Evolutionary conservation across 1,284 basidiomycete species (phyloP).

Genomic region (Xerocomus minutiporus): DNA sequence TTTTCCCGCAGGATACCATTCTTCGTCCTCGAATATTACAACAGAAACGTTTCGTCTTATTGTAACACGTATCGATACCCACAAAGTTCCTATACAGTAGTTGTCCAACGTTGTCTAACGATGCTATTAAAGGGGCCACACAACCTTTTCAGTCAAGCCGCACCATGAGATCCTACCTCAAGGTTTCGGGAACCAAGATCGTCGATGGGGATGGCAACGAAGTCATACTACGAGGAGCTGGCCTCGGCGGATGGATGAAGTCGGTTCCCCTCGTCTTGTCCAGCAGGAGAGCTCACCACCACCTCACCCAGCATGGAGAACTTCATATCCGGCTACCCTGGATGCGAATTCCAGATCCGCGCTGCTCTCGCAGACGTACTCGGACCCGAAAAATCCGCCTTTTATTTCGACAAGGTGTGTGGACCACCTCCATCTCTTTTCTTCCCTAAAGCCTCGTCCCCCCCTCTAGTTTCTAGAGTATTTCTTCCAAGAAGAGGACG

Average conservation of each 20-base stretch:
- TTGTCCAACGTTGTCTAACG: no score
- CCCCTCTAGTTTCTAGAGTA: conserved; percentile 59
- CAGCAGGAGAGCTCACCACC: conserved; percentile 7
- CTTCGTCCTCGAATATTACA: no score
- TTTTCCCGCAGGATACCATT: no score
- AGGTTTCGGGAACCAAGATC: conserved; percentile 53
- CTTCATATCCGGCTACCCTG: conserved; percentile 59
- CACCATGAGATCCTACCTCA: conserved; percentile 41
- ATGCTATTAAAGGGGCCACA: no score
- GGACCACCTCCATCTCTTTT: neutral
- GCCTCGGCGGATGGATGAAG: conserved; percentile 71
- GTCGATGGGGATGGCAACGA: conserved; percentile 53
- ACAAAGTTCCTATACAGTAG: no score
- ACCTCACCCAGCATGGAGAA: conserved; percentile 51
- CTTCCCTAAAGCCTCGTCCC: neutral
- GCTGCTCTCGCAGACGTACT: conserved; percentile 60
- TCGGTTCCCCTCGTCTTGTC: conserved; percentile 30
- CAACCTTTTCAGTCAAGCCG: neutral
- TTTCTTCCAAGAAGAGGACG: conserved; percentile 71
- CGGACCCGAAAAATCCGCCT: conserved; percentile 63
- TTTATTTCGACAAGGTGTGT: conserved; percentile 72
- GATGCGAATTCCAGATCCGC: conserved; percentile 63
- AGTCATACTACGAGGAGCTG: conserved; percentile 61
- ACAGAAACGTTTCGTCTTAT: no score
- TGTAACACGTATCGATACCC: no score